Evolutionary conservation across 192 early-diverging fungal species (phyloP).

Genomic region (Coemansia sp.): DNA sequence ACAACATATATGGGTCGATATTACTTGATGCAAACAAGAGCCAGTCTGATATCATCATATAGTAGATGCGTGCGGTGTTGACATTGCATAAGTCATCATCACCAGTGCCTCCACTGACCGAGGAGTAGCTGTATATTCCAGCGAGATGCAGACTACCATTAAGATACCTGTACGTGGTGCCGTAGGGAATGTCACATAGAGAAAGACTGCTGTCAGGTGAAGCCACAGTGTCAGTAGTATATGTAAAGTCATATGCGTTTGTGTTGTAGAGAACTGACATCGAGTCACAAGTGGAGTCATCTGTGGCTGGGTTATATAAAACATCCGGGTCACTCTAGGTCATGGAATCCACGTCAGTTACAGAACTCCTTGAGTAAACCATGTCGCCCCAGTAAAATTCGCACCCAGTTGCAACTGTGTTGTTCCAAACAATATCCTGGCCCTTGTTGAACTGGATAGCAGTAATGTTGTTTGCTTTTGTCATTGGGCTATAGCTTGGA

Average conservation of each 20-base stretch:
- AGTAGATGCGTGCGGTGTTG: slow-evolving; percentile 18
- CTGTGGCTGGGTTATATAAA: not conserved
- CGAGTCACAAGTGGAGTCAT: slow-evolving; percentile 3
- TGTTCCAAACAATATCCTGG: slow-evolving; percentile 9
- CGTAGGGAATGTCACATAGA: slow-evolving; percentile 17
- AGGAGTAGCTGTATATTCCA: slow-evolving; percentile 29
- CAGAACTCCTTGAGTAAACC: slow-evolving; percentile 13
- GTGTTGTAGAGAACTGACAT: slow-evolving; percentile 21
- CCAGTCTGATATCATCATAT: slow-evolving; percentile 22
- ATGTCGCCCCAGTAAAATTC: slow-evolving; percentile 7
- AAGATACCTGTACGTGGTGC: slow-evolving; percentile 11
- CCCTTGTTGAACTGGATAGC: slow-evolving; percentile 18
- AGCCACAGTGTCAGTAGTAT: not conserved
- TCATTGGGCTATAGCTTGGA: slow-evolving; percentile 12
- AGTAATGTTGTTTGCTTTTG: slow-evolving; percentile 37
- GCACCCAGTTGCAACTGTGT: slow-evolving; percentile 8
- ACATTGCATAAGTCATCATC: slow-evolving; percentile 16
- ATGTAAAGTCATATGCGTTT: slow-evolving; percentile 15
- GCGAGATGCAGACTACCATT: slow-evolving; percentile 13
- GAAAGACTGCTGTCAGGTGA: not conserved
- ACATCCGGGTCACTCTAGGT: slow-evolving; percentile 13
- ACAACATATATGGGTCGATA: not conserved
- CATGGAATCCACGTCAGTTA: slow-evolving; percentile 10
- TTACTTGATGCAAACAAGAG: slow-evolving; percentile 12
- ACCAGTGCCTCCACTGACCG: not conserved